Percentiles rank a stretch among this genome's conserved stretches.
These are phyloP conservation scores for Barnettozyma vustinii DNA, from an alignment of 805 yeast genomes.

Conservation along the genomic window DNA sequence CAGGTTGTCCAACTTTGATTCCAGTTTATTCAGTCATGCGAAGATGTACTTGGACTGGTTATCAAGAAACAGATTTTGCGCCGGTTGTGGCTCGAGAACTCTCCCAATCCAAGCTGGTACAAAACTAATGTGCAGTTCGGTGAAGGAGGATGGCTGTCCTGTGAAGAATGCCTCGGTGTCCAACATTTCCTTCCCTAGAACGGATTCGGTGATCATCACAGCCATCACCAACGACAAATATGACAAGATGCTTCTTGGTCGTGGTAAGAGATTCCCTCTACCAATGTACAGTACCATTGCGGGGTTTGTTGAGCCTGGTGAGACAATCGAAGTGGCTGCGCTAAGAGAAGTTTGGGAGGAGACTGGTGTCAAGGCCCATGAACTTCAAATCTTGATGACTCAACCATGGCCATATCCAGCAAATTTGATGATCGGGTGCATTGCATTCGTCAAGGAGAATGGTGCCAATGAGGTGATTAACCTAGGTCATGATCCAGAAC, in stretches of 20 bases:
- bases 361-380: slow-evolving; percentile 66
- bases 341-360: slow-evolving; percentile 93
- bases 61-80: slow-evolving; percentile 67
- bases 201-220: slow-evolving; percentile 84
- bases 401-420: slow-evolving; percentile 99
- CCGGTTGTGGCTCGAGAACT: slow-evolving; percentile 73
- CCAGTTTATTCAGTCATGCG: slow-evolving; percentile 73
- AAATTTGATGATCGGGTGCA: slow-evolving; percentile 88
- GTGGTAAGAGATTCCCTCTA: slow-evolving; percentile 55
- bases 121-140: slow-evolving; percentile 43
- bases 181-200: slow-evolving; percentile 85
- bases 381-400: slow-evolving; percentile 58
- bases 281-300: slow-evolving; percentile 81
- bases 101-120: slow-evolving; percentile 66
- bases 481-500: slow-evolving; percentile 79
- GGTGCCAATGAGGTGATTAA: slow-evolving; percentile 60
- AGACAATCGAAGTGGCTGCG: slow-evolving; percentile 83
- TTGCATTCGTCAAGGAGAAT: slow-evolving; percentile 69
- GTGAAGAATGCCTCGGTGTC: slow-evolving; percentile 46
- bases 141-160: slow-evolving; percentile 21
- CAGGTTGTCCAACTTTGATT: slow-evolving; percentile 36
- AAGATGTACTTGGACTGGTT: slow-evolving; percentile 87
- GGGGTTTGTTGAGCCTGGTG: slow-evolving; percentile 95
- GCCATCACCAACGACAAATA: slow-evolving; percentile 64
- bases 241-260: slow-evolving; percentile 62